A percentile compares a stretch with the other conserved stretches of the same genome.
Conservation (phyloP, 768 basidiomycete genomes). For the Postia placenta region DNA sequence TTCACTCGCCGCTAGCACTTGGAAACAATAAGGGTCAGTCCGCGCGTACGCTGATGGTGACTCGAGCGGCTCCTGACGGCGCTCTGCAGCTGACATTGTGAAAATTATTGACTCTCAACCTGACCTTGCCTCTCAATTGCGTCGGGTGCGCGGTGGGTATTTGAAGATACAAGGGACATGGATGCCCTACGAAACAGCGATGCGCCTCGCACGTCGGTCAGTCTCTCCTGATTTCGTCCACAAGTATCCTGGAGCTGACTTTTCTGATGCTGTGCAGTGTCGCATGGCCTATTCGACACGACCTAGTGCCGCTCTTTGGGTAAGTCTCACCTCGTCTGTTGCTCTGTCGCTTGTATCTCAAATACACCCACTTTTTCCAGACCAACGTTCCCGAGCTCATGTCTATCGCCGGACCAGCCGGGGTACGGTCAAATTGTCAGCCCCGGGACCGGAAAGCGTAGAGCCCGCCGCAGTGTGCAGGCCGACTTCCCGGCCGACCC, state of each 20-base stretch:
- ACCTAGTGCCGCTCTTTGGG: conserved; percentile 87
- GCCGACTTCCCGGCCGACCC: conserved; percentile 28
- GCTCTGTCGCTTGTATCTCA: conserved; percentile 8
- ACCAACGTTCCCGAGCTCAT: conserved; percentile 78
- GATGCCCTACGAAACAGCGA: conserved; percentile 91
- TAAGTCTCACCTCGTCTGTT: conserved; percentile 25
- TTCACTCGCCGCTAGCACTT: conserved; percentile 42
- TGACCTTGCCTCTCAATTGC: conserved; percentile 74
- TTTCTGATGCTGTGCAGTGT: conserved; percentile 42
- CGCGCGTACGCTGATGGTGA: background rate
- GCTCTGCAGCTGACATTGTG: conserved; percentile 72
- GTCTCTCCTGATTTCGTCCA: conserved; percentile 18
- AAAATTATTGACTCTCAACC: conserved; percentile 92
- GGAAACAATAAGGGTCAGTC: conserved; percentile 80
- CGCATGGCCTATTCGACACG: conserved; percentile 83
- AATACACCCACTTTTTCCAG: conserved; percentile 32
- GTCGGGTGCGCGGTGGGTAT: conserved; percentile 81
- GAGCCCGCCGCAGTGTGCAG: conserved; percentile 49
- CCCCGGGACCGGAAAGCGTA: conserved; percentile 50
- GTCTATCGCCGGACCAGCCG: conserved; percentile 78
- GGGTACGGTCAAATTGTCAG: conserved; percentile 80
- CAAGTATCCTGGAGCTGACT: conserved; percentile 1
- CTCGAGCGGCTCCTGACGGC: background rate
- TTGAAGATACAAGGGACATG: conserved; percentile 92
- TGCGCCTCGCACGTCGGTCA: conserved; percentile 73